Percentiles rank a stretch among this genome's conserved stretches.
These are phyloP conservation scores for Neostapfia colusana DNA, from an alignment of 176 grass and related monocot species.

Conservation along the genomic window DNA sequence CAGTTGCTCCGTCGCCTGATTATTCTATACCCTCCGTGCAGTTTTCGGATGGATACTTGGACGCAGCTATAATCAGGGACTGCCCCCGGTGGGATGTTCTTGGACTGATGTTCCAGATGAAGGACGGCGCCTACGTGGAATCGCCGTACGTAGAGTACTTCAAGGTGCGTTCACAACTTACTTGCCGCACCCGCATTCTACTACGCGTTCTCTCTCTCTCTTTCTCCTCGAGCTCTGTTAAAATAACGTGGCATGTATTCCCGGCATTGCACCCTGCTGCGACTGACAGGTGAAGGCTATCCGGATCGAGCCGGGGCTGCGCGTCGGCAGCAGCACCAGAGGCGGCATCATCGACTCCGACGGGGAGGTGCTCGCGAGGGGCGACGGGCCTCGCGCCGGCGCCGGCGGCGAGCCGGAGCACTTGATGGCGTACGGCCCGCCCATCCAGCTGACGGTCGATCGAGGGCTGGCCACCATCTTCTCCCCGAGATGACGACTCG, in stretches of 20 bases:
- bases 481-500: constrained; percentile 52
- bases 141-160: constrained; percentile 79
- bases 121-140: constrained; percentile 66
- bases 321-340: constrained; percentile 47
- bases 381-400: constrained; percentile 37
- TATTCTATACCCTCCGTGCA: constrained; percentile 34
- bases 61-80: constrained; percentile 79
- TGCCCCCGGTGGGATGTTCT: constrained; percentile 66
- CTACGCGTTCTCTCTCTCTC: too few species aligned
- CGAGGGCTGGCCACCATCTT: constrained; percentile 86
- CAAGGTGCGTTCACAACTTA: constrained; percentile 55
- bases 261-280: neutral
- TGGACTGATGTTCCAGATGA: constrained; percentile 63
- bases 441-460: constrained; percentile 77
- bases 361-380: constrained; percentile 79
- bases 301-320: constrained; percentile 68
- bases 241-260: neutral
- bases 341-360: constrained; percentile 91
- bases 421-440: constrained; percentile 76
- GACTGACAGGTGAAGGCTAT: constrained; percentile 80
- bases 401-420: constrained; percentile 37
- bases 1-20: neutral
- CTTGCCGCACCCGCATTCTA: neutral
- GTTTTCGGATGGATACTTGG: constrained; percentile 98
- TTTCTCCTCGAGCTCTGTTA: neutral